phyloP scores from a whole-genome alignment of 2,329 filamentous ascomycete genomes.

The Alternaria viburni region DNA sequence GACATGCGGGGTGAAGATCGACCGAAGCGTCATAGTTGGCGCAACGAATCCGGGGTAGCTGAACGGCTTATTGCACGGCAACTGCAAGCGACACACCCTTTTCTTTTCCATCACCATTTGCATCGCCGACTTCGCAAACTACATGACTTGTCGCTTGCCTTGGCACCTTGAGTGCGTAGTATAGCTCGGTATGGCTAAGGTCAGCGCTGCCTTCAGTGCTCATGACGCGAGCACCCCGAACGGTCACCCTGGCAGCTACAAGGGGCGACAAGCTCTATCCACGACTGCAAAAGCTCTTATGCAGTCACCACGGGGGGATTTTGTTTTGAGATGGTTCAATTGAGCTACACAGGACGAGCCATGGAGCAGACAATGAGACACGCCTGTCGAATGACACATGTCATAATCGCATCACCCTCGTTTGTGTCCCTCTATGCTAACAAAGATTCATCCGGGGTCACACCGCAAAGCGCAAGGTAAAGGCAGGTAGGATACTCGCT shows the following conservation, averaged over 20 bases:
- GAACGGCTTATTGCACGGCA: not conserved
- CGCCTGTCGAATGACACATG: not conserved
- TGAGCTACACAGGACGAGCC: not conserved
- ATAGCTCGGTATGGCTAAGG: not conserved
- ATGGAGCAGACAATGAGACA: not conserved
- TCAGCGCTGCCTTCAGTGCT: not conserved
- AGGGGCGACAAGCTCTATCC: not conserved
- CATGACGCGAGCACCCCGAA: not conserved
- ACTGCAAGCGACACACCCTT: not conserved
- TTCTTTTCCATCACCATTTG: not conserved
- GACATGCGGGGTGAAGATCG: constrained; percentile 11
- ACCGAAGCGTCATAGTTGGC: constrained; percentile 2
- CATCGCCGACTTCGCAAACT: not conserved
- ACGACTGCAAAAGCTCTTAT: not conserved
- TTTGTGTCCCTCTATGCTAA: not conserved
- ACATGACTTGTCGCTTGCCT: not conserved
- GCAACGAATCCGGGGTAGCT: not conserved
- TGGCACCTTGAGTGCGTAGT: not conserved
- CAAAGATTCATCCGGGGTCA: not conserved
- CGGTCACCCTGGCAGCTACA: not conserved
- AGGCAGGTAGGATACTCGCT: not conserved
- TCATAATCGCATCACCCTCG: not conserved
- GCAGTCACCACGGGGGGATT: not conserved
- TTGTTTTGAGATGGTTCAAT: not conserved
- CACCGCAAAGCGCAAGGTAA: not conserved